Evolutionary conservation across 2,329 filamentous ascomycete species (phyloP), one percentile per base, ranked within the genome.

Genomic region (Diaporthe citrichinensis): DNA sequence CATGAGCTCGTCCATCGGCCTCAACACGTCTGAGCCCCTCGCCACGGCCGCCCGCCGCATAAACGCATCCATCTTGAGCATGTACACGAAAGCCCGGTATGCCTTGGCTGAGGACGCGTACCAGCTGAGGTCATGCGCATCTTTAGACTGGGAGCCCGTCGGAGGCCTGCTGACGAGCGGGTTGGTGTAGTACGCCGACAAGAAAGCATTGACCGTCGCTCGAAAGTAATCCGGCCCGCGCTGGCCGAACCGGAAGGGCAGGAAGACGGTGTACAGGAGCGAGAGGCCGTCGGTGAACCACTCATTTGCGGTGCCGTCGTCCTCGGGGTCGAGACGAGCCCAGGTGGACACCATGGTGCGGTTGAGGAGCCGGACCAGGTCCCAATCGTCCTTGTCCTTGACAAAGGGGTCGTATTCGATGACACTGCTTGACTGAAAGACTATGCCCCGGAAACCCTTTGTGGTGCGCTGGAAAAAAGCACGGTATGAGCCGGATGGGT

Each of bases 101-200:
- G 34, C 25, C 8, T n/a, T 71, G 7, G 73, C 58, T 8, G 67
- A 72, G 44, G 65, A 14, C 6, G 41, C 49, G 15, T 74, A 76
- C 76, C 74, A 76, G 23, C 62, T 53, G 25, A 20, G n/a, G 0
- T 23, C 15, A 39, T 4, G 1, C 3, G 36, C 4, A 1, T 34
- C 55, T 6, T 17, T 25, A 5, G 31, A 14, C 25, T 5, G 6
- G 53, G 78, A 17, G 7, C 77, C 78, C 3, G 55, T 36, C 10
- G 72, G 49, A 17, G 72, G 59, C 7, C 73, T 44, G n/a, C 76
- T 61, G 20, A 80, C 71, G 12, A 78, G 69, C 4, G 79, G 78
- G 44, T 71, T 78, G 41, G 79, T 80, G 72, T 78, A 80, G 61
- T 81, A 80, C 51, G 74, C 78, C 23, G 68, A 78, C 28, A 77